phyloP scores from a whole-genome alignment of 2,329 filamentous ascomycete genomes.

The Daldinia eschscholtzii region DNA sequence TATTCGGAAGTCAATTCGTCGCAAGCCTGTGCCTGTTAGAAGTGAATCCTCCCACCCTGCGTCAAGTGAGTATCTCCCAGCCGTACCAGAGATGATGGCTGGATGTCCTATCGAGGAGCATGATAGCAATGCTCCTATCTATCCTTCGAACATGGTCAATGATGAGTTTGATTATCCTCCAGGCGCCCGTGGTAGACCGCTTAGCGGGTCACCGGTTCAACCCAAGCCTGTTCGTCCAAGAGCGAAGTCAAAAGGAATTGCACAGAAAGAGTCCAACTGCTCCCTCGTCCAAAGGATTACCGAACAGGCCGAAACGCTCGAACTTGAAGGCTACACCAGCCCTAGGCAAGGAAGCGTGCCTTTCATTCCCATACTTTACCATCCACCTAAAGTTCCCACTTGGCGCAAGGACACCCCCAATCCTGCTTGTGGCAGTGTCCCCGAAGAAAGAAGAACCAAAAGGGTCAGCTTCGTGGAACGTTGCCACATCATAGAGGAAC shows the following conservation, averaged over 20 bases:
- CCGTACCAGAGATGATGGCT: neutral
- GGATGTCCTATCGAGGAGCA: slow-evolving; percentile 12
- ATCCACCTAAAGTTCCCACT: slow-evolving; percentile 28
- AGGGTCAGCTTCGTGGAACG: neutral
- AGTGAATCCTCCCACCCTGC: neutral
- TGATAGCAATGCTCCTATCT: slow-evolving; percentile 20
- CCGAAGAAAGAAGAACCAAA: neutral
- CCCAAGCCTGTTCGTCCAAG: slow-evolving; percentile 8
- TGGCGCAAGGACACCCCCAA: slow-evolving; percentile 25
- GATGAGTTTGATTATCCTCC: slow-evolving; percentile 4
- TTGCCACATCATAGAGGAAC: neutral
- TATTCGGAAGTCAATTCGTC: neutral
- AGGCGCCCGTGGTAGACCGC: slow-evolving; percentile 14
- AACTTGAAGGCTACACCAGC: slow-evolving; percentile 24
- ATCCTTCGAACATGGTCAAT: slow-evolving; percentile 22
- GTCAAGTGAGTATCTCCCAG: neutral
- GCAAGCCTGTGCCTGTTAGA: slow-evolving; percentile 11
- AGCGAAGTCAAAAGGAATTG: neutral
- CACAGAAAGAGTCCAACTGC: slow-evolving; percentile 10
- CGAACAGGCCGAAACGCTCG: slow-evolving; percentile 23
- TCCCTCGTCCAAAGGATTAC: slow-evolving; percentile 38
- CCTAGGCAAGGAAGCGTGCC: slow-evolving; percentile 16
- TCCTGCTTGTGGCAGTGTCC: neutral
- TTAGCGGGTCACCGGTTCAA: slow-evolving; percentile 17
- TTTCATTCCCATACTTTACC: slow-evolving; percentile 28